Base-by-base conservation (phyloP, 805 yeast genomes). In the Hanseniaspora singularis region DNA sequence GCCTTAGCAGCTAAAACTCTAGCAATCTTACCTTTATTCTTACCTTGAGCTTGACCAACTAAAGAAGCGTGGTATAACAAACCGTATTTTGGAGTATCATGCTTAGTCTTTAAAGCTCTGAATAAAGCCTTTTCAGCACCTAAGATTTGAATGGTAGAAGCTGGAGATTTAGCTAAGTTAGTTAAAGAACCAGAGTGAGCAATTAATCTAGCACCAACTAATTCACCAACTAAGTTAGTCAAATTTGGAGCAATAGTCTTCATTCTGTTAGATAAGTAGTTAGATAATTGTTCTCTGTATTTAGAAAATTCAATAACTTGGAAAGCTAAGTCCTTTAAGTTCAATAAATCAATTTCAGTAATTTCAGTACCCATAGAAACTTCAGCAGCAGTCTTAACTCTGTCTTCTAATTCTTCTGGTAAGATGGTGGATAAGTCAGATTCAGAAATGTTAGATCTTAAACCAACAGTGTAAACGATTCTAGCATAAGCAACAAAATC, bases 361-460 rank as follows among this genome's bases (percentile, higher is more conserved):
- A 92, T 89, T 68, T 92, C 98, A 52, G 97, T 92, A 72, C 98
- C 98, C 98, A 92, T 92, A 43, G 97, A 88, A 55, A 92, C 87
- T 73, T 92, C 97, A 56, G 98, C 97, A 56, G 97, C 96, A 49
- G 87, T 67, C 70, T 92, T 92, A 47, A 92, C 88, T 65, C 79
- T 85, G 63, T 81, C 82, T 67, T 94, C 96, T 52, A 80, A 67
- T 56, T 92, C 95, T 64, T 92, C 98, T 51, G 96, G 97, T 54
- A 88, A 71, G 54, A 92, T 79, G 55, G 80, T 82, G 57, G 94
- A 77, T 68, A 92, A 77, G 63, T 92, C 97, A 48, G 94, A 81
- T 53, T 80, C 89, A 40, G 85, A 69, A 56, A 95, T 95, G 60
- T 84, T 86, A 47, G 95, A 73, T 72, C 98, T 79, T 57, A 84